Base-by-base conservation (phyloP, 2,329 filamentous ascomycete genomes). In the Penicillium aurantiogriseum region DNA sequence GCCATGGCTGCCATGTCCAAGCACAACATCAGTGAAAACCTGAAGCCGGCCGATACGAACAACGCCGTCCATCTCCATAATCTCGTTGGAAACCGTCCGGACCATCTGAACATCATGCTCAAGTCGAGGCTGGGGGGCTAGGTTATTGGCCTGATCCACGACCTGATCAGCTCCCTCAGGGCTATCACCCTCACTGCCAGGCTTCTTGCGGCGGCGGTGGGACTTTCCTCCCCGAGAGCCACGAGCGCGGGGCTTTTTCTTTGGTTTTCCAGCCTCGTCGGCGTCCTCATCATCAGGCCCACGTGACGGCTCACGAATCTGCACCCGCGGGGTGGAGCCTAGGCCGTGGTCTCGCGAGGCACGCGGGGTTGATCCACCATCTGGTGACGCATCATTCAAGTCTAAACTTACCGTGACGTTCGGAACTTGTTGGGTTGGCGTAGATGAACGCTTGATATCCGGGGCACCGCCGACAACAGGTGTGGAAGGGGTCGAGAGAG, bases 1-100 rank as follows among this genome's bases (percentile, higher is more conserved):
- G n/a, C 94, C 94, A 70, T 97, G 96, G 73, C 93, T 97, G 54
- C 94, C 94, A 58, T 91, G 83, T 2, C 86, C 86, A 39, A 88
- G 78, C 19, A 87, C 80, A 31, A 78, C 80, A 64, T 86, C 82
- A 25, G 83, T 85, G 62, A 83, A 79, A 31, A 88, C 85, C 53
- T 79, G 80, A 25, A 87, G 75, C 59, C 83, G 85, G 51, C 85
- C 85, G 65, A 87, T 86, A 44, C 83, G 80, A 59, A 86, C 78
- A 13, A 77, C 72, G 36, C 87, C 87, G 44, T 90, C 88, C 49
- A 83, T 82, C 2, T 76, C 74, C 15, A 86, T 80, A 19, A 81
- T 74, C 59, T 84, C 82, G 46, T 70, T 87, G 79, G 69, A 88
- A 78, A 66, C 82, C 77, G 59, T 72, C 36, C 61, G 81, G 71